Conservation (phyloP, 495 filamentous ascomycete genomes). For the Pyrenula aspistea region DNA sequence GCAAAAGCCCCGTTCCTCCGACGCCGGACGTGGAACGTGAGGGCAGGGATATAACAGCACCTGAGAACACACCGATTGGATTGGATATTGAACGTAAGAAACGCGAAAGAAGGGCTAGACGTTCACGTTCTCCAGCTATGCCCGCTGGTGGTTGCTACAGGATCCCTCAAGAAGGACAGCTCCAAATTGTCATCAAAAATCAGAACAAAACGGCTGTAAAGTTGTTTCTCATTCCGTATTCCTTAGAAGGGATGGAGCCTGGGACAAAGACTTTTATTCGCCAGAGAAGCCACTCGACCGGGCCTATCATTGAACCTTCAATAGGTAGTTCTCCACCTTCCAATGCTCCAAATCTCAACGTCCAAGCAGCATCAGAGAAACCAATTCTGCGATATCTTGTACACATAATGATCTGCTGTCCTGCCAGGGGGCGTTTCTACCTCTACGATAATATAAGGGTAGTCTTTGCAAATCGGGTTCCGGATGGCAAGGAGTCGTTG, state of each 20-base stretch:
- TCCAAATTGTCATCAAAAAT: constrained; percentile 96
- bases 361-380: constrained; percentile 42
- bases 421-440: constrained; percentile 73
- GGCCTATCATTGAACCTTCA: constrained; percentile 67
- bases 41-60: constrained; percentile 8
- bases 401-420: constrained; percentile 87
- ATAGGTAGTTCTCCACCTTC: constrained; percentile 34
- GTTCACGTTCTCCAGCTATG: constrained; percentile 56
- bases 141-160: constrained; percentile 83
- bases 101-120: constrained; percentile 41
- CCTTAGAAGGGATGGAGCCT: constrained; percentile 87
- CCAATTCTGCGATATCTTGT: constrained; percentile 82
- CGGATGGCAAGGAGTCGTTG: constrained; percentile 89
- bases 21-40: constrained; percentile 19
- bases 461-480: constrained; percentile 95
- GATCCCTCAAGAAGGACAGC: constrained; percentile 87
- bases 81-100: constrained; percentile 11
- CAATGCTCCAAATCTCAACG: constrained; percentile 27
- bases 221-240: constrained; percentile 89
- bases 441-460: constrained; percentile 86
- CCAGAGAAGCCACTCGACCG: constrained; percentile 86
- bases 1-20: constrained; percentile 34
- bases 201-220: constrained; percentile 95
- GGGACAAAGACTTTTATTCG: constrained; percentile 95
- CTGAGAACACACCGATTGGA: constrained; percentile 7